A percentile compares a stretch with the other conserved stretches of the same genome.
These are phyloP conservation scores for Aspergillus indologenus DNA, from an alignment of 495 filamentous ascomycete species.

Conservation along the genomic window DNA sequence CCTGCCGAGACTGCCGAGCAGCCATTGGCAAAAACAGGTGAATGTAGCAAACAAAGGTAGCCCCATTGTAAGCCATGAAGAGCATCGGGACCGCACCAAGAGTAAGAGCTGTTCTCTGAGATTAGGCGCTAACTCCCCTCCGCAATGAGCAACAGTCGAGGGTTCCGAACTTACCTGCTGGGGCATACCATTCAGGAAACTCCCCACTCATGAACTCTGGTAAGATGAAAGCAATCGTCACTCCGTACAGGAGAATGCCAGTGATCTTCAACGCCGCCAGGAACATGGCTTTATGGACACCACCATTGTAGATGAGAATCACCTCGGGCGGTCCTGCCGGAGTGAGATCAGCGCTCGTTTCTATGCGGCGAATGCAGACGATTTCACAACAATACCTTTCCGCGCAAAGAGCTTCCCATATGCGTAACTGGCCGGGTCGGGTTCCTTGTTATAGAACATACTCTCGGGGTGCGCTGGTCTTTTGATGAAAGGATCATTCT, in stretches of 20 bases:
- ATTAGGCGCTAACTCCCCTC: constrained; percentile 2
- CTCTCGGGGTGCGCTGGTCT: constrained; percentile 15
- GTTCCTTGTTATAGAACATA: neutral
- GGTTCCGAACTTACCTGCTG: constrained; percentile 37
- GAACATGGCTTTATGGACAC: constrained; percentile 62
- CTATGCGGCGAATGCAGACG: neutral
- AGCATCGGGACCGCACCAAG: constrained; percentile 62
- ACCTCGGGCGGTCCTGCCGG: constrained; percentile 48
- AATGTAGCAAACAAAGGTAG: constrained; percentile 69
- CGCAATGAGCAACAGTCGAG: neutral
- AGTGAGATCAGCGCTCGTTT: constrained; percentile 16
- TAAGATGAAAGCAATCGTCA: constrained; percentile 57
- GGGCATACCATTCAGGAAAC: constrained; percentile 39
- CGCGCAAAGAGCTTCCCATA: constrained; percentile 28
- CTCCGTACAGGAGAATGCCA: constrained; percentile 66
- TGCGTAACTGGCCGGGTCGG: constrained; percentile 15
- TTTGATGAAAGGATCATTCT: constrained; percentile 26
- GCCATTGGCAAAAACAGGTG: constrained; percentile 66
- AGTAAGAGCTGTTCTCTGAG: constrained; percentile 44
- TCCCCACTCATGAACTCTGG: constrained; percentile 55
- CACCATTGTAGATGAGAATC: constrained; percentile 70
- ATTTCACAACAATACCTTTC: constrained; percentile 26
- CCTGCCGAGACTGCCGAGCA: constrained; percentile 65
- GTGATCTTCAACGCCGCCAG: constrained; percentile 65
- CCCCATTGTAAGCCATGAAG: constrained; percentile 61